Conservation (phyloP, 495 filamentous ascomycete species). For the Bacidia gigantensis region DNA sequence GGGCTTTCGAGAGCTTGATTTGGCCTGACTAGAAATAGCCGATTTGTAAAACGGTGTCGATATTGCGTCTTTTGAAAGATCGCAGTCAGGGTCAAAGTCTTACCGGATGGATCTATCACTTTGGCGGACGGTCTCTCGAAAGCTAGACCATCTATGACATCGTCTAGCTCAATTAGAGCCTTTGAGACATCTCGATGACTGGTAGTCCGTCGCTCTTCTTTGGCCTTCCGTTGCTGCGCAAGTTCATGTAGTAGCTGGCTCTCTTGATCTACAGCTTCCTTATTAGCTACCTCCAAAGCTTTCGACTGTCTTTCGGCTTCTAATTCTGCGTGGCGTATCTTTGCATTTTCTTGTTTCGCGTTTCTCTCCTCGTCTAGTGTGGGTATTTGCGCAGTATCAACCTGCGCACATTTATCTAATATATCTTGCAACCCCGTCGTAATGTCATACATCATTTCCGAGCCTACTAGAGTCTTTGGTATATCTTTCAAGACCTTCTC, state of each 20-base stretch:
- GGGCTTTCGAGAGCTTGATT: background rate
- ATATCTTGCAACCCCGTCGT: conserved; percentile 73
- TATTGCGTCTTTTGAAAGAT: conserved; percentile 48
- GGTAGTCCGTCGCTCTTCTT: conserved; percentile 26
- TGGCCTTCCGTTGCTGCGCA: conserved; percentile 49
- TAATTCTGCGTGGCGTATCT: conserved; percentile 36
- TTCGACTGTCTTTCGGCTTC: conserved; percentile 28
- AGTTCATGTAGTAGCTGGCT: conserved; percentile 60
- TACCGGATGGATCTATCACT: conserved; percentile 42
- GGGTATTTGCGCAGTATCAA: conserved; percentile 56
- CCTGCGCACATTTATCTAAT: conserved; percentile 70
- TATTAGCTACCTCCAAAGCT: conserved; percentile 13
- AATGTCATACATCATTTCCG: conserved; percentile 84
- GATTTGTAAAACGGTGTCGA: conserved; percentile 34
- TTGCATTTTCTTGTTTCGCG: conserved; percentile 38
- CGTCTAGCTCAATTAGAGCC: conserved; percentile 14
- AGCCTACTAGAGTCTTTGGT: conserved; percentile 57
- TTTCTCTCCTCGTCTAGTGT: conserved; percentile 85
- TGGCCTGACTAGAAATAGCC: conserved; percentile 11
- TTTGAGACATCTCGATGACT: conserved; percentile 13
- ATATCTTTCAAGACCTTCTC: conserved; percentile 54
- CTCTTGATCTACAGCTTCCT: conserved; percentile 53
- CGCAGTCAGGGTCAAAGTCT: conserved; percentile 44
- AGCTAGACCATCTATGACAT: conserved; percentile 35
- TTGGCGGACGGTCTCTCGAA: conserved; percentile 56